Evolutionary conservation across 1,284 basidiomycete species (phyloP).

Genomic region (Hypsizygus ulmarius): DNA sequence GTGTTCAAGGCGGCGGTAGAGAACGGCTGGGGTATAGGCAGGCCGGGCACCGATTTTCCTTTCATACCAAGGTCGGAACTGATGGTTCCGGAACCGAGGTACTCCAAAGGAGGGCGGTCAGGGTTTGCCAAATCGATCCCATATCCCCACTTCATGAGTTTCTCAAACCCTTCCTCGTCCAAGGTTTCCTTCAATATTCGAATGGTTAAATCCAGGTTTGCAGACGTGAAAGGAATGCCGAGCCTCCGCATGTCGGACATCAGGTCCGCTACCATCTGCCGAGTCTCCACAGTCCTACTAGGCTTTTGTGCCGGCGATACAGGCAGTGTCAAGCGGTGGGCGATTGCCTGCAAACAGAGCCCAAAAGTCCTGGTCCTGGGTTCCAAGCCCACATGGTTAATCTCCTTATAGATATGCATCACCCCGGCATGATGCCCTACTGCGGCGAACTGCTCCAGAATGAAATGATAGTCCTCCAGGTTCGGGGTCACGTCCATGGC

Average conservation of each 20-base stretch:
- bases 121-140: constrained; percentile 72
- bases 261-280: constrained; percentile 46
- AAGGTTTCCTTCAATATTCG: constrained; percentile 66
- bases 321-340: constrained; percentile 62
- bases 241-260: constrained; percentile 54
- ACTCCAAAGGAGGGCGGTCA: constrained; percentile 56
- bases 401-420: constrained; percentile 57
- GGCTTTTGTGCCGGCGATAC: constrained; percentile 35
- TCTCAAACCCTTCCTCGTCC: constrained; percentile 51
- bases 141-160: constrained; percentile 61
- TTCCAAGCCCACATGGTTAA: constrained; percentile 41
- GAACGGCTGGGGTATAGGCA: constrained; percentile 44
- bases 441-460: constrained; percentile 70
- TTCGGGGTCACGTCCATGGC: constrained; percentile 46
- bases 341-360: constrained; percentile 64
- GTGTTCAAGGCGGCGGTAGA: constrained; percentile 71
- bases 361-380: constrained; percentile 56
- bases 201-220: constrained; percentile 60
- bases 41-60: constrained; percentile 15
- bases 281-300: constrained; percentile 38
- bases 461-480: constrained; percentile 68
- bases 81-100: constrained; percentile 25
- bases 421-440: constrained; percentile 63
- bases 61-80: constrained; percentile 17
- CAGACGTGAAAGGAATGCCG: constrained; percentile 48